Evolutionary conservation across 768 basidiomycete species (phyloP), one percentile per base, ranked within the genome.

Genomic region (Calocybe gangraenosa): DNA sequence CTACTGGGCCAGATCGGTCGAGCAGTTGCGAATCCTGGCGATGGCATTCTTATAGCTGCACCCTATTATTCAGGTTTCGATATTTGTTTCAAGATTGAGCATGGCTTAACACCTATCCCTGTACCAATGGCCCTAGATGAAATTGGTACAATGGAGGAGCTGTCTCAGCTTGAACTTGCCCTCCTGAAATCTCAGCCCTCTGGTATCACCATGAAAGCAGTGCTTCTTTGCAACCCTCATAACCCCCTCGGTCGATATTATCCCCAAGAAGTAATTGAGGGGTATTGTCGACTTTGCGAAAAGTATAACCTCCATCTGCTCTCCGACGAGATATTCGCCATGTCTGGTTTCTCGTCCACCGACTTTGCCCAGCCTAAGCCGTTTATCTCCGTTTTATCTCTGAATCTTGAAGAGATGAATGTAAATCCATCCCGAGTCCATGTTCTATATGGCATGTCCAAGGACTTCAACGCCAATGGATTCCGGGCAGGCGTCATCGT

Each of bases 221-320:
- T 63, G n/a, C 37, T 64, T 6, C 44, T 64, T 2, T 56, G 54
- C 23, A 64, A 64, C 41, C 63, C 63, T 7, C 63, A 64, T 49
- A 64, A 64, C 34, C 63, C 61, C 2, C 49, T 58, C 14, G 58
- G 58, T 3, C 47, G 54, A n/a, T 46, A 47, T 10, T 55, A 61
- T 22, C 44, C 54, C 1, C 8, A 14, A 17, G 55, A 60, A 1
- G 51, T 58, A 13, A 43, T 64, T 20, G 32, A 50, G 21, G 61
- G 41, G 3, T 64, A 54, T 50, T 53, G 42, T 33, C 22, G 17
- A 19, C 44, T 51, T 37, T 35, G 34, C 17, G 54, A 58, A 38
- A 46, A 35, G 17, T 46, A 58, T 34, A 54, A 62, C 42, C 19
- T 64, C 2, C 61, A 64, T 42, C 50, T 64, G 10, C 42, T 64